Conservation (phyloP, 306 rosid species). For the Ammopiptanthus mongolicus region DNA sequence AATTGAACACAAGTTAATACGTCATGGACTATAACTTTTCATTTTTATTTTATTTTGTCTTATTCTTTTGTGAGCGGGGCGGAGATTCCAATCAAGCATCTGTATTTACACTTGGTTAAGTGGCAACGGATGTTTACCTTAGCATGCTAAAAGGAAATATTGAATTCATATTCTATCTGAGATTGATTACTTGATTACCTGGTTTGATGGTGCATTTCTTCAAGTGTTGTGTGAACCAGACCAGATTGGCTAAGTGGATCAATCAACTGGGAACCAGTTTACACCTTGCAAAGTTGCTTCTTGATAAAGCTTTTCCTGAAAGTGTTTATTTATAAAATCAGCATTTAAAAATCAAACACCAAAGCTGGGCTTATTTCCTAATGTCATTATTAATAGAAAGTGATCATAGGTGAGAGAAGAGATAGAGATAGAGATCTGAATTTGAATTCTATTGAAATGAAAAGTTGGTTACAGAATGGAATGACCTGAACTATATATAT, state of each 20-base stretch:
- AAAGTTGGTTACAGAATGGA: too few relatives aligned
- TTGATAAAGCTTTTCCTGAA: neutral
- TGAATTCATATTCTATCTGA: neutral
- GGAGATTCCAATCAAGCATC: neutral
- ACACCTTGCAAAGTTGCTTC: neutral
- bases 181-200: neutral
- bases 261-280: neutral
- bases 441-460: too few relatives aligned
- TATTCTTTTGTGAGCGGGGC: neutral
- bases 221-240: neutral
- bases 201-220: neutral
- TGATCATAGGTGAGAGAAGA: too few relatives aligned
- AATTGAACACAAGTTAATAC: neutral
- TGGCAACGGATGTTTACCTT: neutral
- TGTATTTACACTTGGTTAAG: conserved; percentile 10
- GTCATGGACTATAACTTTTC: neutral
- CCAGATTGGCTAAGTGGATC: neutral
- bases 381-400: neutral
- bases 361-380: neutral
- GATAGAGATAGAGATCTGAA: too few relatives aligned
- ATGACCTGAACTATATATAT: too few relatives aligned
- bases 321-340: neutral
- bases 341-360: neutral
- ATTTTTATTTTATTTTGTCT: neutral
- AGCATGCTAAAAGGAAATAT: neutral